Conservation (phyloP, 257 asterid genomes). For the Rhazya stricta region DNA sequence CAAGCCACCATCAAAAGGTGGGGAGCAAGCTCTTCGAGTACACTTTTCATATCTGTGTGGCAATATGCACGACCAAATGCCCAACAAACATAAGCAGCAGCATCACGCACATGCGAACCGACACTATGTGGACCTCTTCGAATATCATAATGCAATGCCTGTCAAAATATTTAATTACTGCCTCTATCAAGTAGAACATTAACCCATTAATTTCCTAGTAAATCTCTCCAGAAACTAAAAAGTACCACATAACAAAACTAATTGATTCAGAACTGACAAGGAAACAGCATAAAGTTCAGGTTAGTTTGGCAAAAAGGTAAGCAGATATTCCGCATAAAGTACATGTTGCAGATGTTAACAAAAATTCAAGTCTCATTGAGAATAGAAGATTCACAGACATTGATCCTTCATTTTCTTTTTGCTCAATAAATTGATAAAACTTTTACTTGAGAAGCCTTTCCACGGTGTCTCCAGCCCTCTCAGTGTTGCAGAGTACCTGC, state of each 20-base stretch:
- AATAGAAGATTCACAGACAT: background rate
- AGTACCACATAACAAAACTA: background rate
- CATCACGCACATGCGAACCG: constrained; percentile 99
- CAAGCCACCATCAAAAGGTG: constrained; percentile 90
- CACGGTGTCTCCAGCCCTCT: background rate
- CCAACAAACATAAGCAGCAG: constrained; percentile 99
- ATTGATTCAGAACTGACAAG: background rate
- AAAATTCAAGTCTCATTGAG: background rate
- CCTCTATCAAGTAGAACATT: background rate
- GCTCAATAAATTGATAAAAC: background rate
- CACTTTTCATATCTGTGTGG: constrained; percentile 70
- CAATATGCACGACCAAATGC: constrained; percentile 96
- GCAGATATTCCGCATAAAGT: background rate
- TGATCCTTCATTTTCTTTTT: background rate
- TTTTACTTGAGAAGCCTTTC: background rate
- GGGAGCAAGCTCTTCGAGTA: constrained; percentile 79
- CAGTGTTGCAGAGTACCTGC: background rate
- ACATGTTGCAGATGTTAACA: background rate
- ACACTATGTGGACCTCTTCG: constrained; percentile 99
- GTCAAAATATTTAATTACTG: constrained; percentile 10
- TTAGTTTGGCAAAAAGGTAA: too few relatives aligned
- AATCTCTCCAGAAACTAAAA: background rate
- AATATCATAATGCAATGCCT: constrained; percentile 95
- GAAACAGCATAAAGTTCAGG: background rate
- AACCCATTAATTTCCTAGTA: background rate